phyloP scores from a whole-genome alignment of 2,329 filamentous ascomycete genomes.

The Aureobasidium lini region DNA sequence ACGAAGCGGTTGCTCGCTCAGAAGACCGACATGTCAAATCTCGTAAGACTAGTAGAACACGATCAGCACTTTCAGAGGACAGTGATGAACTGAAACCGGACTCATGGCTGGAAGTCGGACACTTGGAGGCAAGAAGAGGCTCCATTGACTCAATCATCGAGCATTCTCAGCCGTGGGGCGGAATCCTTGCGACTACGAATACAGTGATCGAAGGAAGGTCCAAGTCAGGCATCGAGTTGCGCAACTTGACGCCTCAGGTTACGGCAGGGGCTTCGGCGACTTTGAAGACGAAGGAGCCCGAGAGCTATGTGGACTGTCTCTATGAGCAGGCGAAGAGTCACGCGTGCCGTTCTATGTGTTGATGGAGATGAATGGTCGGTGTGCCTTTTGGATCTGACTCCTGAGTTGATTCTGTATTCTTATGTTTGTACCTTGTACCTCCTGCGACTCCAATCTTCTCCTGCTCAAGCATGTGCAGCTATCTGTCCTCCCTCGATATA shows the following conservation, averaged over 20 bases:
- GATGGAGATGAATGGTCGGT: background rate
- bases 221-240: constrained; percentile 24
- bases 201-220: constrained; percentile 21
- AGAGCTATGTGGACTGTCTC: constrained; percentile 34
- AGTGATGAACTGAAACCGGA: constrained; percentile 20
- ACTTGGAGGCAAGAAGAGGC: background rate
- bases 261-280: constrained; percentile 19
- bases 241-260: constrained; percentile 17
- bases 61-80: constrained; percentile 6
- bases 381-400: background rate
- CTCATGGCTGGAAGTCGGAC: constrained; percentile 18
- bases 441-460: no score
- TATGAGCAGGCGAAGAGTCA: constrained; percentile 17
- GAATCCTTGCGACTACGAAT: constrained; percentile 31
- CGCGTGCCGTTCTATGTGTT: background rate
- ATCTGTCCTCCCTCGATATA: no score
- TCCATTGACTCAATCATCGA: background rate
- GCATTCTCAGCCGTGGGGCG: constrained; percentile 25
- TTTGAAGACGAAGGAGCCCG: constrained; percentile 31
- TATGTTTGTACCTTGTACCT: background rate
- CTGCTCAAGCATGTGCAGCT: no score
- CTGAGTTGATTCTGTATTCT: background rate
- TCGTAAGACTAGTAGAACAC: constrained; percentile 11
- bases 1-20: constrained; percentile 14
- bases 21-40: constrained; percentile 10